Conservation (phyloP, 1,284 basidiomycete genomes). For the Ustilago sp. region DNA sequence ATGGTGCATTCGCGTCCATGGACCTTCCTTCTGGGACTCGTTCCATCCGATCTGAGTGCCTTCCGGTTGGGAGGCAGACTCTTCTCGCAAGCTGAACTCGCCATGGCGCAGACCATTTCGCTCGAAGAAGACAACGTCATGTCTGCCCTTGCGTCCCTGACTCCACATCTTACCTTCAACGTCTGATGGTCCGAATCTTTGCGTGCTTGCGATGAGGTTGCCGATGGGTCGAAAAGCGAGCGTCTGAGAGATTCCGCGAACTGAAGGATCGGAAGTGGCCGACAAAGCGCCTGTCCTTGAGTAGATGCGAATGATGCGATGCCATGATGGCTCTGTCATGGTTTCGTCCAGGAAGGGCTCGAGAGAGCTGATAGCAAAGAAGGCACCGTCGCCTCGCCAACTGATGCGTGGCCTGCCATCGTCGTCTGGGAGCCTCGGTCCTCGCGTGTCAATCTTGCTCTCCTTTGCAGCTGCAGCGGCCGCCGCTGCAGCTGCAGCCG, state of each 20-base stretch:
- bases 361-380: slow-evolving; percentile 85
- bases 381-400: slow-evolving; percentile 92
- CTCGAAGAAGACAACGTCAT: slow-evolving; percentile 95
- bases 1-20: slow-evolving; percentile 70
- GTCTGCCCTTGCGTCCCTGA: slow-evolving; percentile 71
- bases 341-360: slow-evolving; percentile 65
- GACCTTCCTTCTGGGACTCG: slow-evolving; percentile 19
- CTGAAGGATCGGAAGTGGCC: slow-evolving; percentile 81
- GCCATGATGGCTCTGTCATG: slow-evolving; percentile 71
- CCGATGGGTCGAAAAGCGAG: slow-evolving; percentile 91
- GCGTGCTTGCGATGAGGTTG: slow-evolving; percentile 82
- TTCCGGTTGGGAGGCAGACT: slow-evolving; percentile 66
- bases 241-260: slow-evolving; percentile 83
- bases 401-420: slow-evolving; percentile 80
- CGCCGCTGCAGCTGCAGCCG: slow-evolving; percentile 75
- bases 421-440: slow-evolving; percentile 75
- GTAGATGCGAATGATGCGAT: slow-evolving; percentile 77
- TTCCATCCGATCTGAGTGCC: slow-evolving; percentile 53
- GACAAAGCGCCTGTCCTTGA: slow-evolving; percentile 79
- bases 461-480: slow-evolving; percentile 70
- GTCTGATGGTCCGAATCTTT: slow-evolving; percentile 81
- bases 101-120: slow-evolving; percentile 92
- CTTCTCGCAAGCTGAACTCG: slow-evolving; percentile 81
- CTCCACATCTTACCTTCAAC: slow-evolving; percentile 66
- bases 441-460: slow-evolving; percentile 49